A percentile compares a stretch with the other conserved stretches of the same genome.
phyloP scores from a whole-genome alignment of 345 rosid genomes.

The Eucalyptus cloeziana region DNA sequence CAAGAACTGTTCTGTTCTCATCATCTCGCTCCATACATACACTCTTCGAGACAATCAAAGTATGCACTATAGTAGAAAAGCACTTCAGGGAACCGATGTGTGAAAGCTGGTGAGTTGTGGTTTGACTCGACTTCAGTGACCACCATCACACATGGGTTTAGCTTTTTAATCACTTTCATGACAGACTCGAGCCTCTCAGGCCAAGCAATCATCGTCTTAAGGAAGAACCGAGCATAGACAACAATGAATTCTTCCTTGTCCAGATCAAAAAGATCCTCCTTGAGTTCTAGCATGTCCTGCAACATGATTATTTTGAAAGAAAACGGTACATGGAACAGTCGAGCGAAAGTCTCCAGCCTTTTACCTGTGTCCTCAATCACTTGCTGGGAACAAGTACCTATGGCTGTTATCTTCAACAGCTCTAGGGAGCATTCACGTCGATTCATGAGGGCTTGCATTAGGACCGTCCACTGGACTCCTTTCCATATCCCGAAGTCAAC shows the following conservation, averaged over 20 bases:
- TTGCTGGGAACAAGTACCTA: background rate
- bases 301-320: background rate
- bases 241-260: slow-evolving; percentile 1
- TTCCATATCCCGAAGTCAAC: slow-evolving; percentile 13
- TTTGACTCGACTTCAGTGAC: slow-evolving; percentile 6
- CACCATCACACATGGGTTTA: slow-evolving; percentile 11
- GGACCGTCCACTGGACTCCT: slow-evolving; percentile 4
- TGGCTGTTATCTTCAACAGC: slow-evolving; percentile 10
- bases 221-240: background rate
- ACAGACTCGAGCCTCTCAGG: slow-evolving; percentile 1
- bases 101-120: slow-evolving; percentile 8
- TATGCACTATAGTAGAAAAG: slow-evolving; percentile 6
- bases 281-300: background rate
- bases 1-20: background rate
- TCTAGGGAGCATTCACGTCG: slow-evolving; percentile 2
- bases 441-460: slow-evolving; percentile 16
- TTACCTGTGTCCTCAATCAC: slow-evolving; percentile 1
- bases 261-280: background rate
- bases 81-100: slow-evolving; percentile 1
- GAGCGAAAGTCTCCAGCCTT: slow-evolving; percentile 1
- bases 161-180: slow-evolving; percentile 1
- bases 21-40: slow-evolving; percentile 3
- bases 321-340: background rate
- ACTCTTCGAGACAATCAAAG: slow-evolving; percentile 14
- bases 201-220: background rate